These are phyloP conservation scores for Yueomyces sp. DNA, from an alignment of 805 yeast species.

Conservation along the genomic window DNA sequence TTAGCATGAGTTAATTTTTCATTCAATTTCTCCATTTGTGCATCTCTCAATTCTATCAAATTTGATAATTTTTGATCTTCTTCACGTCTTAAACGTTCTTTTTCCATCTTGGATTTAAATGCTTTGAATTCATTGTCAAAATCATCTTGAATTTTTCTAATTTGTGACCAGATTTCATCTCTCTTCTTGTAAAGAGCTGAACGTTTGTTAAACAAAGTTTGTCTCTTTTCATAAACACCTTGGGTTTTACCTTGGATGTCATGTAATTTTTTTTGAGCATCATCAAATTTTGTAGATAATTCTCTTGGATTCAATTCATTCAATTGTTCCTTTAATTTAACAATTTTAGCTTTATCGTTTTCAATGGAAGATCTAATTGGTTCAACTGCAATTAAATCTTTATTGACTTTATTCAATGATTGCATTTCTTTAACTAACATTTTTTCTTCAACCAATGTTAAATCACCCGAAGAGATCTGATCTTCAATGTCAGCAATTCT, in stretches of 20 bases:
- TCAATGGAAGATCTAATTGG: slow-evolving; percentile 70
- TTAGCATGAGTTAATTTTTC: slow-evolving; percentile 55
- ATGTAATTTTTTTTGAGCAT: slow-evolving; percentile 55
- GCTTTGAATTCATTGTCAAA: slow-evolving; percentile 64
- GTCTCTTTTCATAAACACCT: slow-evolving; percentile 51
- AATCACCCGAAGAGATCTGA: slow-evolving; percentile 60
- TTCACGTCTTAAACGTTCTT: slow-evolving; percentile 59
- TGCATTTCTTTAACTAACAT: slow-evolving; percentile 74
- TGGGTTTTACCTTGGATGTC: slow-evolving; percentile 48
- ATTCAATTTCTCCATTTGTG: slow-evolving; percentile 49
- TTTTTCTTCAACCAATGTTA: slow-evolving; percentile 87
- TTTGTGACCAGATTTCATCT: slow-evolving; percentile 52
- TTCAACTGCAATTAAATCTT: slow-evolving; percentile 63
- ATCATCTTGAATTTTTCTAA: slow-evolving; percentile 57
- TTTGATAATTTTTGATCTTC: slow-evolving; percentile 37
- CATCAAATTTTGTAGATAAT: slow-evolving; percentile 54
- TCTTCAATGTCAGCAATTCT: slow-evolving; percentile 56
- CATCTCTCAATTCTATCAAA: slow-evolving; percentile 35
- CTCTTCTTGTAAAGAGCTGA: slow-evolving; percentile 51
- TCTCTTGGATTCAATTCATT: slow-evolving; percentile 42
- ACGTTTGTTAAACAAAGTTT: slow-evolving; percentile 50
- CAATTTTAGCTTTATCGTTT: slow-evolving; percentile 59
- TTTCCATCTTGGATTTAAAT: slow-evolving; percentile 53
- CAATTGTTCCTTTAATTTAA: slow-evolving; percentile 58
- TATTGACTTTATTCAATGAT: slow-evolving; percentile 64